These are phyloP conservation scores for Beta lomatogona DNA, from an alignment of 179 eudicot genomes.

Conservation along the genomic window DNA sequence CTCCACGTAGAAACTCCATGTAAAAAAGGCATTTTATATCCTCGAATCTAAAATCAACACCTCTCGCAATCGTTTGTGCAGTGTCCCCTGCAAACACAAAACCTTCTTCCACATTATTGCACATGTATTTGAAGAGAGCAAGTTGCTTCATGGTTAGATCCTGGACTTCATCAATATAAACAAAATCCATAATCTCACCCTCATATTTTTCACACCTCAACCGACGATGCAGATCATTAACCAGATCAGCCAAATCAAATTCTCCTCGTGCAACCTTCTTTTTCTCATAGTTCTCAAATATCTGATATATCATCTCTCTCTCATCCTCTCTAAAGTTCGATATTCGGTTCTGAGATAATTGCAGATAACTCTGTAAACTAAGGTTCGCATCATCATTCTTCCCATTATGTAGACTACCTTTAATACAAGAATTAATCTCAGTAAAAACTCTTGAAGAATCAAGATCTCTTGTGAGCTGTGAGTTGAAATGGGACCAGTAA, in stretches of 20 bases:
- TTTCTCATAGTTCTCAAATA: slow-evolving; percentile 61
- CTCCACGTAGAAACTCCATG: slow-evolving; percentile 44
- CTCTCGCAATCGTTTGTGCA: slow-evolving; percentile 76
- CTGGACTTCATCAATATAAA: slow-evolving; percentile 82
- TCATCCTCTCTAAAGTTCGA: slow-evolving; percentile 40
- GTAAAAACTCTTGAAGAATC: slow-evolving; percentile 59
- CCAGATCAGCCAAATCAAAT: slow-evolving; percentile 68
- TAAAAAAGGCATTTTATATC: slow-evolving; percentile 59
- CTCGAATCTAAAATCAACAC: slow-evolving; percentile 69
- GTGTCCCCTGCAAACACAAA: slow-evolving; percentile 84
- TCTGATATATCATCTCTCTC: slow-evolving; percentile 49
- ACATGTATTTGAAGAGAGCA: slow-evolving; percentile 58
- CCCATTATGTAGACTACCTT: slow-evolving; percentile 50
- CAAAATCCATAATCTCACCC: slow-evolving; percentile 66
- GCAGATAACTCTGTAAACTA: slow-evolving; percentile 39
- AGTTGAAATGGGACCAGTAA: slow-evolving; percentile 69
- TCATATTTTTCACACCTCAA: slow-evolving; percentile 36
- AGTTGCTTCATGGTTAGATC: slow-evolving; percentile 72
- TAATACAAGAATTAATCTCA: slow-evolving; percentile 66
- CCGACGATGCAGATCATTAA: slow-evolving; percentile 62
- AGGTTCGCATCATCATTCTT: slow-evolving; percentile 31
- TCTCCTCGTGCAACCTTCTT: slow-evolving; percentile 51
- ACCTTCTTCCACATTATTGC: slow-evolving; percentile 69
- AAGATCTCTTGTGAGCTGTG: slow-evolving; percentile 45
- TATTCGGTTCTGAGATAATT: slow-evolving; percentile 39